Evolutionary conservation across 495 filamentous ascomycete genomes (phyloP).

Genomic region (Endocarpon pusillum): DNA sequence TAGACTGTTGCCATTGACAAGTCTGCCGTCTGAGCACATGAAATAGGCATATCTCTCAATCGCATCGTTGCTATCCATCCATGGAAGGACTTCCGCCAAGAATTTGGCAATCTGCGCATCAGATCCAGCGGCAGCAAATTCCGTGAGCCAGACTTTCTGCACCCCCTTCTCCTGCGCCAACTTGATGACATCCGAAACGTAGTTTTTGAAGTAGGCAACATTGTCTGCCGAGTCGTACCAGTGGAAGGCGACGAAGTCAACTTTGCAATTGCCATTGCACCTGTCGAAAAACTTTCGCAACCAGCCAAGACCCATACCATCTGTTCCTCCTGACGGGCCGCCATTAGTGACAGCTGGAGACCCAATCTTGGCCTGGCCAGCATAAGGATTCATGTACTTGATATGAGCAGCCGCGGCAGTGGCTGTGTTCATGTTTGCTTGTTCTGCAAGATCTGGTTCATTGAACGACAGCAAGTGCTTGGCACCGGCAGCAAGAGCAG

Average conservation of each 20-base stretch:
- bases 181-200: slow-evolving; percentile 34
- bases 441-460: slow-evolving; percentile 55
- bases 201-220: slow-evolving; percentile 36
- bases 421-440: slow-evolving; percentile 46
- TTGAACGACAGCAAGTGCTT: slow-evolving; percentile 52
- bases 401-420: slow-evolving; percentile 44
- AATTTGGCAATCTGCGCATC: slow-evolving; percentile 33
- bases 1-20: slow-evolving; percentile 7
- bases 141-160: slow-evolving; percentile 60
- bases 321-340: slow-evolving; percentile 27
- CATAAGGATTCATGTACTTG: slow-evolving; percentile 52
- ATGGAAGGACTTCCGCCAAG: slow-evolving; percentile 36
- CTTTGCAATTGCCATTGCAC: slow-evolving; percentile 39
- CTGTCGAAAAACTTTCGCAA: slow-evolving; percentile 38
- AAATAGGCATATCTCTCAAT: slow-evolving; percentile 73
- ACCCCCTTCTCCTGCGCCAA: slow-evolving; percentile 27
- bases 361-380: slow-evolving; percentile 46
- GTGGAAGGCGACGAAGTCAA: slow-evolving; percentile 51
- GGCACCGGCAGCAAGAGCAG: slow-evolving; percentile 24
- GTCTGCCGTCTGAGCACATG: slow-evolving; percentile 28
- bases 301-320: slow-evolving; percentile 46
- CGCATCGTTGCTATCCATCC: slow-evolving; percentile 45
- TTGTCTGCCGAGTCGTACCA: slow-evolving; percentile 41
- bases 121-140: slow-evolving; percentile 41
- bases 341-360: slow-evolving; percentile 67